Base-by-base conservation (phyloP, 495 filamentous ascomycete species). In the Neurospora discreta region DNA sequence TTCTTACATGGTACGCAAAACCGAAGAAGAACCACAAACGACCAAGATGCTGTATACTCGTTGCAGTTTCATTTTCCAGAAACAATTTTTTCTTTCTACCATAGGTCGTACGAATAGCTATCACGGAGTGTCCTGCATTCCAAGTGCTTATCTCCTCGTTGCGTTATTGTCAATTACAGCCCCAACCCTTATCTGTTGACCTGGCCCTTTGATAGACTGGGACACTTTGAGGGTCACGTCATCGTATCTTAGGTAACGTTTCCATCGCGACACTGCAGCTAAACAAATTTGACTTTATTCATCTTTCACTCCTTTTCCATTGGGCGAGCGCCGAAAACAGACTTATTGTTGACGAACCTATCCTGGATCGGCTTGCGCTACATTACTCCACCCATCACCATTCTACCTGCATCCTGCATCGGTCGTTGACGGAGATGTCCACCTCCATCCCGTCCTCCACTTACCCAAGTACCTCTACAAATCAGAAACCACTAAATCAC, bases 401-500 rank as follows among this genome's bases (percentile, higher is more conserved):
- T 65, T 33, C 52, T 15, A 65, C 3, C 52, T 15, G 23, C 52
- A 65, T 65, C 52, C 52, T 36, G 26, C 26, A 65, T 65, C 15
- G 26, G 26, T 65, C 52, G 52, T 60, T 1, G 16, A 6, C 52
- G 2, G 1, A 33, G 13, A 65, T 65, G 52, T 65, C 26, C 52
- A 60, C 52, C 5, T 4, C 52, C 26, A 30, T 23, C 23, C 20
- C 52, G 5, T 23, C 44, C 10, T 52, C 44, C 44, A 58, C 46
- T 58, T 20, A 20, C 26, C 46, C 46, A 15, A 26, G 23, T 26
- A 36, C 20, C 20, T 58, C 33, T 36, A 36, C 33, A 3, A 26
- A 23, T 23, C 52, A 65, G 13, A 65, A 65, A 16, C 26, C 52
- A 65, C 30, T 33, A 72, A 73, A 83, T 72, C 83, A 82, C 68